Conservation (phyloP, 768 basidiomycete species). For the Dioszegia aurantiaca region DNA sequence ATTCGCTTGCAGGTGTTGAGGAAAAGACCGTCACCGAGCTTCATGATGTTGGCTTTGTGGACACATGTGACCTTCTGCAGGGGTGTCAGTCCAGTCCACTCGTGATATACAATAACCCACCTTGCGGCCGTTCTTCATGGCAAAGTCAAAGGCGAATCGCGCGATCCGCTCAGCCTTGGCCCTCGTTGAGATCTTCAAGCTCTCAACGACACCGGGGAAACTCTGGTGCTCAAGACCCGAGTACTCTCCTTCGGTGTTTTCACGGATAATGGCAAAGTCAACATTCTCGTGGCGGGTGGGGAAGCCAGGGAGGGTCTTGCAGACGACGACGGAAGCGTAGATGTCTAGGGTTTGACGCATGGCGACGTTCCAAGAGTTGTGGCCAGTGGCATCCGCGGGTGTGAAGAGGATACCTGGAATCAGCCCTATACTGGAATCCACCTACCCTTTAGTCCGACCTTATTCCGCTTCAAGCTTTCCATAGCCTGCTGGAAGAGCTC, state of each 20-base stretch:
- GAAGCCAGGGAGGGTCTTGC: conserved; percentile 95
- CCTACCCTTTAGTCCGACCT: conserved; percentile 94
- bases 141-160: conserved; percentile 98
- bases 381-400: conserved; percentile 89
- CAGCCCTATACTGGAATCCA: conserved; percentile 10
- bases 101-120: conserved; percentile 53
- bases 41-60: conserved; percentile 99
- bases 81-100: not conserved
- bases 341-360: conserved; percentile 99
- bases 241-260: conserved; percentile 99
- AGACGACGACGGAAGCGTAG: conserved; percentile 95
- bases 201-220: conserved; percentile 97
- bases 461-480: conserved; percentile 95
- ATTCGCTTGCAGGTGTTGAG: conserved; percentile 94
- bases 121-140: conserved; percentile 96
- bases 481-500: conserved; percentile 95
- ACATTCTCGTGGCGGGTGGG: conserved; percentile 94
- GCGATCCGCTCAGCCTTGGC: conserved; percentile 94
- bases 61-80: conserved; percentile 96
- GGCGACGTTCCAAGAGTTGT: conserved; percentile 99
- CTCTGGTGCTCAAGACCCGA: conserved; percentile 91
- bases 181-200: conserved; percentile 91
- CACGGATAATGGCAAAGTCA: conserved; percentile 98
- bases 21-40: conserved; percentile 98
- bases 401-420: conserved; percentile 91